These are phyloP conservation scores for Chlamydomonas urium DNA, from an alignment of 139 green algal genomes.

Conservation along the genomic window DNA sequence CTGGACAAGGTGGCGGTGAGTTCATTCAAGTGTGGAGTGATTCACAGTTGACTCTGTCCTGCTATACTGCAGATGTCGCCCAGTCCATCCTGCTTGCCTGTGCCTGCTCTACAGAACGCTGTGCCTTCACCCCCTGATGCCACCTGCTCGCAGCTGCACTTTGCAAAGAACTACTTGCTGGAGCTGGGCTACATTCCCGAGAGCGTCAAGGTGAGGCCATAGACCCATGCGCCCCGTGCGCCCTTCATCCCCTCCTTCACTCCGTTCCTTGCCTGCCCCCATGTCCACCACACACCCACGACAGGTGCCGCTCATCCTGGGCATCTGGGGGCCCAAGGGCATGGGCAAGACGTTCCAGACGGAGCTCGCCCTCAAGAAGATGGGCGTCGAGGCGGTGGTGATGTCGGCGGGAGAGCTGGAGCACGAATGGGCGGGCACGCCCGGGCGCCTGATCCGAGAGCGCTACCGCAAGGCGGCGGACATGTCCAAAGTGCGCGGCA, in stretches of 20 bases:
- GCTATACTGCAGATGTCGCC: not conserved
- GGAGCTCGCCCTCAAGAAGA: conserved; percentile 87
- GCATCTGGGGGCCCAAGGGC: conserved; percentile 67
- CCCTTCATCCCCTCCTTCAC: conserved; percentile 20
- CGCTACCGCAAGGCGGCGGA: conserved; percentile 54
- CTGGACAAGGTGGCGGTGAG: conserved; percentile 52
- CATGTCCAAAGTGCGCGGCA: conserved; percentile 45
- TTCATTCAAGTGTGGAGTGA: not conserved
- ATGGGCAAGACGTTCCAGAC: conserved; percentile 82
- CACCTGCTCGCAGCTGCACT: conserved; percentile 58
- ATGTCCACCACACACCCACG: conserved; percentile 15
- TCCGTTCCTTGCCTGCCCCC: not conserved
- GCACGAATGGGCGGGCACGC: conserved; percentile 61
- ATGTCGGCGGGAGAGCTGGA: conserved; percentile 85
- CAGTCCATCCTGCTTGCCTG: not conserved
- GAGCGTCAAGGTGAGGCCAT: conserved; percentile 8
- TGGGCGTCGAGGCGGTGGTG: conserved; percentile 77
- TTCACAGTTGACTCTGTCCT: not conserved
- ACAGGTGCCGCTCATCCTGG: conserved; percentile 64
- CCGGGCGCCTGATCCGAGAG: conserved; percentile 69
- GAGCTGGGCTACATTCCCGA: conserved; percentile 51
- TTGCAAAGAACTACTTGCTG: conserved; percentile 83
- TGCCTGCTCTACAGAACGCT: not conserved
- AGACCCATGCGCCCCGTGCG: not conserved
- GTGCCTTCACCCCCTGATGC: not conserved